Evolutionary conservation across 306 rosid genomes (phyloP), one percentile per base, ranked within the genome.

Genomic region (Mucuna pruriens): DNA sequence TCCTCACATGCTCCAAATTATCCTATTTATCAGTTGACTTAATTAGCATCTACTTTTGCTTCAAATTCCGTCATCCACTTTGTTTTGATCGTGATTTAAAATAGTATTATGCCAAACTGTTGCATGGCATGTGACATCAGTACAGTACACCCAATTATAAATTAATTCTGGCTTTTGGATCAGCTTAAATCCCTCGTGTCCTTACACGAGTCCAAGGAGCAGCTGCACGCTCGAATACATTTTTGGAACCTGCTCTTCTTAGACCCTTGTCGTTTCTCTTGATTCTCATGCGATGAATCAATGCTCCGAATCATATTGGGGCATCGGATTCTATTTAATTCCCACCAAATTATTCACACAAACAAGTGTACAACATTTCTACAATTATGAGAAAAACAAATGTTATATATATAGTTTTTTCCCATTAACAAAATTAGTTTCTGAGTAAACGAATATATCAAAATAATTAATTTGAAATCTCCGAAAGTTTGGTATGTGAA

Each of bases 111-210:
- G 46, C 36, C 34, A 33, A 12, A 70, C 49, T 60, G 39, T 76
- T 77, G 69, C 82, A 83, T 48, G 72, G 22, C 82, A 26, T 83
- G 82, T 77, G 82, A 83, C 74, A 22, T 70, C 46, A 57, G 25
- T 31, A 65, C 33, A 82, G 52, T 29, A 13, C 36, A 55, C 49
- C 29, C 76, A 61, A 74, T 81, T 74, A 42, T 25, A 67, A 65
- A 19, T 19, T 39, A 65, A 19, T 19, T 39, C 23, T 82, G 77
- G 49, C 85, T 66, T 57, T 82, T 82, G 73, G 77, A 75, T 34
- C 19, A 54, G 23, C 45, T 44, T 68, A 67, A 82, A 68, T 66
- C 80, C 66, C 75, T 40, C 66, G n/a, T 64, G 80, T 54, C 80
- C 80, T 62, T 80, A 72, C 70, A 46, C 15, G 15, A 64, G 39